Conservation (phyloP, 352 stramenopile genomes). For the Globisporangium heterothallicum region DNA sequence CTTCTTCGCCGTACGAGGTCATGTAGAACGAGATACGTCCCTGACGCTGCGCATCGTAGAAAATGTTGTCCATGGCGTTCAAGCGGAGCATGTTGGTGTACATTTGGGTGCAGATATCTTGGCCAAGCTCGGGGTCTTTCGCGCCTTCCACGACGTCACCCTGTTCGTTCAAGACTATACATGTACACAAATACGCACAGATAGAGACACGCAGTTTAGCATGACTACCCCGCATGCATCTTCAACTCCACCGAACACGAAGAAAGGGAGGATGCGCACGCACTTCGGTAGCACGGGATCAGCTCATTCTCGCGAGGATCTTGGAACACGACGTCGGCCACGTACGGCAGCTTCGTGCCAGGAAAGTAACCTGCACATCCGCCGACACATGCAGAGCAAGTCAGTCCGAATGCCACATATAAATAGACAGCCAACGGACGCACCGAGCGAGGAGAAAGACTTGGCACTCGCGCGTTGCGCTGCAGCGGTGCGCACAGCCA, state of each 20-base stretch:
- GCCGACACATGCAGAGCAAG: background rate
- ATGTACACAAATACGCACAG: constrained; percentile 16
- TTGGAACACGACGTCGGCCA: constrained; percentile 83
- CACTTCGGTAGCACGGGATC: constrained; percentile 90
- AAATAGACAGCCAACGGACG: background rate
- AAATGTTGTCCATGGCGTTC: constrained; percentile 95
- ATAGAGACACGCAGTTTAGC: no score
- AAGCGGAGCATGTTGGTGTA: constrained; percentile 84
- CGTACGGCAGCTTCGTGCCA: constrained; percentile 85
- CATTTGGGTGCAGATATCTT: constrained; percentile 78
- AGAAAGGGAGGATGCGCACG: no score
- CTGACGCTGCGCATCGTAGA: constrained; percentile 96
- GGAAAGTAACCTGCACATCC: constrained; percentile 53
- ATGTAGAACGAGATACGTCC: constrained; percentile 98
- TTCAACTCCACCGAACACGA: no score
- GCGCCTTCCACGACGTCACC: constrained; percentile 73
- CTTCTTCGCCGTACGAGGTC: constrained; percentile 93
- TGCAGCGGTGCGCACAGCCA: background rate
- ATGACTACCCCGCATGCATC: no score
- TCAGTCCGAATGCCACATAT: no score
- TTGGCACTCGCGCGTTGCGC: background rate
- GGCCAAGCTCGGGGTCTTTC: constrained; percentile 65
- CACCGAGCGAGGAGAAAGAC: constrained; percentile 32
- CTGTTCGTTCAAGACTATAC: constrained; percentile 77
- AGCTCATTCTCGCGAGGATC: constrained; percentile 76